Evolutionary conservation across 257 asterid species (phyloP).

Genomic region (Prunella vulgaris): DNA sequence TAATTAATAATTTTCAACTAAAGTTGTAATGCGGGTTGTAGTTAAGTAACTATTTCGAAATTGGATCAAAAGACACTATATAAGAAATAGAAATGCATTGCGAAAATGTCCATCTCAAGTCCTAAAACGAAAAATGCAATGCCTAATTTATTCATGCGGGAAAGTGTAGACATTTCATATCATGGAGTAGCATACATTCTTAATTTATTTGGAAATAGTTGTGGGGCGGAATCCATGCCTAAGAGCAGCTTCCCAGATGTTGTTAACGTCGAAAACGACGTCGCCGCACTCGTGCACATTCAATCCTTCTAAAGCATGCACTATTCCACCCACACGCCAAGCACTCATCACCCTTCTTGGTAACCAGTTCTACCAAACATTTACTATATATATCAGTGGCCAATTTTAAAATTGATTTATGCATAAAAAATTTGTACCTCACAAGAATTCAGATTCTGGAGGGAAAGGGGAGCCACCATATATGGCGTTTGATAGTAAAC

Average conservation of each 20-base stretch:
- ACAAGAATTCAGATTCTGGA: slow-evolving; percentile 62
- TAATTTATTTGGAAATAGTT: slow-evolving; percentile 9
- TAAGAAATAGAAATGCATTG: too few relatives aligned
- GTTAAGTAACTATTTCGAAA: too few relatives aligned
- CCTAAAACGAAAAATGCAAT: too few relatives aligned
- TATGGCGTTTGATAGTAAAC: slow-evolving; percentile 58
- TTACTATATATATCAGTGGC: neutral
- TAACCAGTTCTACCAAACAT: too few relatives aligned
- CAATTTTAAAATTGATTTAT: too few relatives aligned
- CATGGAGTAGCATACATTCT: neutral
- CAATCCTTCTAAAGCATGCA: slow-evolving; percentile 74
- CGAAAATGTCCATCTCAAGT: too few relatives aligned
- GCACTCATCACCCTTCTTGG: slow-evolving; percentile 28
- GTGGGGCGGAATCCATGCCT: slow-evolving; percentile 62
- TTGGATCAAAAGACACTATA: too few relatives aligned
- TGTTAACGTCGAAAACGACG: slow-evolving; percentile 32
- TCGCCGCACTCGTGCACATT: slow-evolving; percentile 65
- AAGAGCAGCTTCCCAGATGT: slow-evolving; percentile 58
- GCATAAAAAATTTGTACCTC: slow-evolving; percentile 37
- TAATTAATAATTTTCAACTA: too few relatives aligned
- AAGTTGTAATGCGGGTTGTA: too few relatives aligned
- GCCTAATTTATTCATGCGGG: too few relatives aligned
- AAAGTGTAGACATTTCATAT: too few relatives aligned
- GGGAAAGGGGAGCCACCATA: slow-evolving; percentile 51
- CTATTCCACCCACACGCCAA: slow-evolving; percentile 67